Evolutionary conservation across 1,284 basidiomycete species (phyloP).

Genomic region (Meripilus lineatus): DNA sequence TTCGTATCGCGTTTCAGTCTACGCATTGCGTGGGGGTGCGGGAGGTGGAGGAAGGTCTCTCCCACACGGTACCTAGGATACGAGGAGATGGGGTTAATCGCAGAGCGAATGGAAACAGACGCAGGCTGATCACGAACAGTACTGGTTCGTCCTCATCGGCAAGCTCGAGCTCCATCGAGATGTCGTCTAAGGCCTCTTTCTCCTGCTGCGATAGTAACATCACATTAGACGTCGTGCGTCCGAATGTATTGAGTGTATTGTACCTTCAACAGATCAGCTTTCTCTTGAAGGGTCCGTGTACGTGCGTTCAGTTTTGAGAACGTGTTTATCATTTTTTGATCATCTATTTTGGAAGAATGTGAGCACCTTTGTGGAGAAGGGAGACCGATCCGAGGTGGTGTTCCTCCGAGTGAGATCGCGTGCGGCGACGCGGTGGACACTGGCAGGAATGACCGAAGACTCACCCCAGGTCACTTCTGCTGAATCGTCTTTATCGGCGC

Average conservation of each 20-base stretch:
- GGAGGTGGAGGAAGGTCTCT: conserved; percentile 83
- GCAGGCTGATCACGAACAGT: conserved; percentile 43
- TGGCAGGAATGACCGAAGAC: too few species aligned
- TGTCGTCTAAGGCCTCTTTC: conserved; percentile 90
- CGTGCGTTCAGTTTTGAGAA: conserved; percentile 92
- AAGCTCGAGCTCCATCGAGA: conserved; percentile 84
- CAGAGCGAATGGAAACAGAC: conserved; percentile 5
- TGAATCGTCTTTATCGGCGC: conserved; percentile 78
- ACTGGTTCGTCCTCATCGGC: conserved; percentile 80
- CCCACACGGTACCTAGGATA: conserved; percentile 79
- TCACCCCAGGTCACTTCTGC: conserved; percentile 91
- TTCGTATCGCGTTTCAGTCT: conserved; percentile 72
- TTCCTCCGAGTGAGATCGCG: too few species aligned
- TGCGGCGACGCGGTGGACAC: too few species aligned
- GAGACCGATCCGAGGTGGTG: neutral
- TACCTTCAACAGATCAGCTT: conserved; percentile 71
- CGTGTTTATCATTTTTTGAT: conserved; percentile 89
- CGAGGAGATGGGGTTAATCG: neutral
- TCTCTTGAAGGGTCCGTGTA: conserved; percentile 67
- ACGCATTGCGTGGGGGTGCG: conserved; percentile 66
- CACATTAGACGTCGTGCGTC: neutral
- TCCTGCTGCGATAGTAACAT: conserved; percentile 64
- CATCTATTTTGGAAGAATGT: conserved; percentile 57
- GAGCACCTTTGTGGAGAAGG: neutral
- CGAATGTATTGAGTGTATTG: conserved; percentile 2